These are phyloP conservation scores for Rhodotorula toruloides DNA, from an alignment of 768 basidiomycete species.

Conservation along the genomic window DNA sequence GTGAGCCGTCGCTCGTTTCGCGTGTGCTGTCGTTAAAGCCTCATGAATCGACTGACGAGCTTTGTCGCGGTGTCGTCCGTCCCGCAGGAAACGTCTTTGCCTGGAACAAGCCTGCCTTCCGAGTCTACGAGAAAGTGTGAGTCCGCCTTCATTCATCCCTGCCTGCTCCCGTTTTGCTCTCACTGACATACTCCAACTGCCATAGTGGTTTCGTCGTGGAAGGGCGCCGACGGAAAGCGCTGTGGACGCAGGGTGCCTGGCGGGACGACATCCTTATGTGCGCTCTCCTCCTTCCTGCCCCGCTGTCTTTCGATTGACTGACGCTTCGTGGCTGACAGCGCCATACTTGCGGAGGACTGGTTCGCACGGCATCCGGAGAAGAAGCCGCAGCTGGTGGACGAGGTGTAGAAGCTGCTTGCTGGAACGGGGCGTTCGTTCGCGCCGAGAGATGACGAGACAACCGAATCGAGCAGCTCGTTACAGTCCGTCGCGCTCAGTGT, in stretches of 20 bases:
- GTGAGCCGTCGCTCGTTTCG: background rate
- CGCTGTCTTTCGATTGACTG: background rate
- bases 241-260: background rate
- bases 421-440: no score
- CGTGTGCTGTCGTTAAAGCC: no score
- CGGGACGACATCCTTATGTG: conserved; percentile 1
- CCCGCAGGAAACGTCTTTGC: background rate
- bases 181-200: background rate
- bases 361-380: background rate
- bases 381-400: background rate
- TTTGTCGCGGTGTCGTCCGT: no score
- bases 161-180: background rate
- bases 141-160: background rate
- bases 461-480: no score
- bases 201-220: conserved; percentile 27
- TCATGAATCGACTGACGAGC: background rate
- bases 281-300: background rate
- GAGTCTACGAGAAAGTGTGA: background rate
- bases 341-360: background rate
- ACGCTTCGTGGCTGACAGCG: background rate
- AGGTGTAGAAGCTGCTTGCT: no score
- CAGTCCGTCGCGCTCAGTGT: no score
- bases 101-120: background rate
- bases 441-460: background rate
- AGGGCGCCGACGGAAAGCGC: background rate